Evolutionary conservation across 2,329 filamentous ascomycete genomes (phyloP).

Genomic region (Talaromyces sp.): DNA sequence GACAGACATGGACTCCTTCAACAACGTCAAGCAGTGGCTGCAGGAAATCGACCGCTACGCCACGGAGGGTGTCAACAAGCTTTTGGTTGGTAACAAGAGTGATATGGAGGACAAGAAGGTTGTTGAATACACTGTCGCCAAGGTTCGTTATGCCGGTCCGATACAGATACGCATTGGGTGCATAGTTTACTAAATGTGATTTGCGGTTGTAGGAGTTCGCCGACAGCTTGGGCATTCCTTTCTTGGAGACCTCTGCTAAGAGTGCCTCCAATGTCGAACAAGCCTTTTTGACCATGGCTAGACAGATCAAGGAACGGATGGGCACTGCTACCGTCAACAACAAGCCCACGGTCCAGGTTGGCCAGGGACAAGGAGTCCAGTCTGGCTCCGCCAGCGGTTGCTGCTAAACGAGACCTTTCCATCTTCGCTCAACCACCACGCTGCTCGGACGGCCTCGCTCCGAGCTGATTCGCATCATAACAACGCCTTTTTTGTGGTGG

Average conservation of each 20-base stretch:
- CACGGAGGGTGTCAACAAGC: conserved; percentile 98
- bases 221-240: conserved; percentile 96
- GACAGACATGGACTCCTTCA: conserved; percentile 99
- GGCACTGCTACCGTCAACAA: conserved; percentile 95
- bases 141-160: conserved; percentile 57
- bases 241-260: conserved; percentile 99
- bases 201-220: conserved; percentile 73
- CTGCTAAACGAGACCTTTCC: conserved; percentile 60
- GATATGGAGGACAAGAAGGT: conserved; percentile 99
- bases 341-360: conserved; percentile 96
- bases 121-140: conserved; percentile 97
- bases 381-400: conserved; percentile 78
- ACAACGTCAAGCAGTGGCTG: conserved; percentile 99
- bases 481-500: background rate
- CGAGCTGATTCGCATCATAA: background rate
- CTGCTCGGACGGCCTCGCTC: background rate
- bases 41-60: conserved; percentile 99
- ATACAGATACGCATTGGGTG: background rate
- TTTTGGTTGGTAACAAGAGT: conserved; percentile 99
- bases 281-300: conserved; percentile 98
- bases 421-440: background rate
- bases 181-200: conserved; percentile 3
- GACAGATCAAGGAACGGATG: conserved; percentile 99
- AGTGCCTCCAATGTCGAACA: conserved; percentile 99
- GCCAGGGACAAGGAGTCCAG: conserved; percentile 89